Evolutionary conservation across 495 filamentous ascomycete species (phyloP).

Genomic region (Xylaria grammica): DNA sequence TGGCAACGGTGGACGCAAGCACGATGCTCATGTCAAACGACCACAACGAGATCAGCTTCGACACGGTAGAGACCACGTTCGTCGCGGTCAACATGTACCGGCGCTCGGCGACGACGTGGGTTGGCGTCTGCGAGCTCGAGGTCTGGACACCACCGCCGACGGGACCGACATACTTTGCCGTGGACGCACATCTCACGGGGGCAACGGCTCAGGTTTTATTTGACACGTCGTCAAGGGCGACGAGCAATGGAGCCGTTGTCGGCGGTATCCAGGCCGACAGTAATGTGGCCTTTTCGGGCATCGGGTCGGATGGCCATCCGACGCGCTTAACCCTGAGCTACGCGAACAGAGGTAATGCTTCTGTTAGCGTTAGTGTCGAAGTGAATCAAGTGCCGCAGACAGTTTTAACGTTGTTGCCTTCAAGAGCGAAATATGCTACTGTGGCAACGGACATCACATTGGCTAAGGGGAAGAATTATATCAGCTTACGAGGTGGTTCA

Average conservation of each 20-base stretch:
- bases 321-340: slow-evolving; percentile 30
- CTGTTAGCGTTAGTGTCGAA: slow-evolving; percentile 28
- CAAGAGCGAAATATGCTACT: slow-evolving; percentile 28
- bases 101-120: slow-evolving; percentile 29
- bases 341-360: slow-evolving; percentile 25
- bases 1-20: slow-evolving; percentile 32
- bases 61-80: slow-evolving; percentile 33
- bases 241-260: slow-evolving; percentile 43
- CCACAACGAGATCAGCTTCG: slow-evolving; percentile 45
- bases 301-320: slow-evolving; percentile 27
- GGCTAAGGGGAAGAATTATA: slow-evolving; percentile 37
- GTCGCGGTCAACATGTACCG: slow-evolving; percentile 42
- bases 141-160: slow-evolving; percentile 39
- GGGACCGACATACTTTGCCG: slow-evolving; percentile 35
- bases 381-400: slow-evolving; percentile 35
- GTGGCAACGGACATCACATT: slow-evolving; percentile 24
- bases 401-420: slow-evolving; percentile 26
- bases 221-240: slow-evolving; percentile 34
- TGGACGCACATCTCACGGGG: slow-evolving; percentile 40
- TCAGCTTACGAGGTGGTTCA: slow-evolving; percentile 38
- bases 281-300: slow-evolving; percentile 39
- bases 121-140: slow-evolving; percentile 45
- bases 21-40: slow-evolving; percentile 43
- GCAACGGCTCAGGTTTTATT: slow-evolving; percentile 32
- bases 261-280: slow-evolving; percentile 32